phyloP scores from a whole-genome alignment of 1,284 basidiomycete genomes.

The Leccinum cinnamomeum region DNA sequence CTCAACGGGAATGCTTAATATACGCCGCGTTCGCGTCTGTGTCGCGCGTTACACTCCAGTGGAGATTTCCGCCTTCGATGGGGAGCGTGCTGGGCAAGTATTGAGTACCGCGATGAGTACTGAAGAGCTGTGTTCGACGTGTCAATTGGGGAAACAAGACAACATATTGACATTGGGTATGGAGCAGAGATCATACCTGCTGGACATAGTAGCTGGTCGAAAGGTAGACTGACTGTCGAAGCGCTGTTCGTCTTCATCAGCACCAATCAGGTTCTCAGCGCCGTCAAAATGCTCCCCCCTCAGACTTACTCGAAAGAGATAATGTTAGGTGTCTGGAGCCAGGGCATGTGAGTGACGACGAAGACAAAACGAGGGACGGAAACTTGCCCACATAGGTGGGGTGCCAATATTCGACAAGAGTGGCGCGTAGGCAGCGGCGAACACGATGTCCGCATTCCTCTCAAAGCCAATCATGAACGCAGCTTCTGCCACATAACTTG shows the following conservation, averaged over 20 bases:
- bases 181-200: conserved; percentile 40
- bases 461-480: conserved; percentile 76
- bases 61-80: conserved; percentile 44
- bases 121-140: conserved; percentile 51
- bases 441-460: conserved; percentile 53
- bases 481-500: conserved; percentile 54
- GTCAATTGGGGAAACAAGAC: conserved; percentile 1
- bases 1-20: conserved; percentile 44
- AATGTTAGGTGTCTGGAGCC: conserved; percentile 53
- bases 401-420: conserved; percentile 55
- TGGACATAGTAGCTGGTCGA: conserved; percentile 70
- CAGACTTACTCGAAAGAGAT: conserved; percentile 61
- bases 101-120: conserved; percentile 56
- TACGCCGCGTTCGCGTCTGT: conserved; percentile 41
- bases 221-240: conserved; percentile 43
- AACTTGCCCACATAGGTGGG: conserved; percentile 46
- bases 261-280: neutral
- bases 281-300: neutral
- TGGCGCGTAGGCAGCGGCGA: conserved; percentile 69
- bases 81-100: conserved; percentile 67
- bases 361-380: conserved; percentile 35
- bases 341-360: neutral
- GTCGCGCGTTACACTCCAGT: conserved; percentile 61
- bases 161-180: neutral
- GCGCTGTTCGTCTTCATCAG: conserved; percentile 40